Conservation (phyloP, 805 yeast species). For the Candida qinlingensis region DNA sequence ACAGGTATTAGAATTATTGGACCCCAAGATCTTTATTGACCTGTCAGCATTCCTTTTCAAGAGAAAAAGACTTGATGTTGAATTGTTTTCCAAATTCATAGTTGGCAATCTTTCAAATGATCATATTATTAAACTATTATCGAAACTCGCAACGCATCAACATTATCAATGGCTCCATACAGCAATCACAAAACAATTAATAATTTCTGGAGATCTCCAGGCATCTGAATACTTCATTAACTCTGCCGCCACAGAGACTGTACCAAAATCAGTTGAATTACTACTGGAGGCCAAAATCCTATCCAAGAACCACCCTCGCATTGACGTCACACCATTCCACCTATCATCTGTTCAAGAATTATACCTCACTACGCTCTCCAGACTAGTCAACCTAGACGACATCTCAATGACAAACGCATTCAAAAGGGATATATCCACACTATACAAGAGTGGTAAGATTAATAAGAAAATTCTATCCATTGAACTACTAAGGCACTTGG, state of each 20-base stretch:
- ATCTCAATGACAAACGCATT: conserved; percentile 3
- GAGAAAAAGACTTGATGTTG: background rate
- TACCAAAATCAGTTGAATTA: background rate
- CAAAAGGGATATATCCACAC: background rate
- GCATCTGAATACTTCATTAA: background rate
- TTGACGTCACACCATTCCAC: background rate
- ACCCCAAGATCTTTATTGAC: background rate
- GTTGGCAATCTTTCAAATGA: background rate
- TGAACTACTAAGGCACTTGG: conserved; percentile 6
- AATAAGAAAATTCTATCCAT: conserved; percentile 4
- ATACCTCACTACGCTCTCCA: background rate
- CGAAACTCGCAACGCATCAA: background rate
- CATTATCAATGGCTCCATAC: background rate
- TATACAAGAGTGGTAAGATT: conserved; percentile 3
- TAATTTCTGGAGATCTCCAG: background rate
- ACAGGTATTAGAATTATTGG: background rate
- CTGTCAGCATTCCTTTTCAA: background rate
- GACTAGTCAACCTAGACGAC: conserved; percentile 1
- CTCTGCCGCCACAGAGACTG: background rate
- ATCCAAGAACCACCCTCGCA: background rate
- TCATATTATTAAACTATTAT: background rate
- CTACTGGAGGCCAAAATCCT: conserved; percentile 1
- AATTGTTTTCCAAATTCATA: background rate
- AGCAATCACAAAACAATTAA: background rate
- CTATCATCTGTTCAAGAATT: background rate